phyloP scores from a whole-genome alignment of 495 filamentous ascomycete genomes.

The Neurospora sp. region DNA sequence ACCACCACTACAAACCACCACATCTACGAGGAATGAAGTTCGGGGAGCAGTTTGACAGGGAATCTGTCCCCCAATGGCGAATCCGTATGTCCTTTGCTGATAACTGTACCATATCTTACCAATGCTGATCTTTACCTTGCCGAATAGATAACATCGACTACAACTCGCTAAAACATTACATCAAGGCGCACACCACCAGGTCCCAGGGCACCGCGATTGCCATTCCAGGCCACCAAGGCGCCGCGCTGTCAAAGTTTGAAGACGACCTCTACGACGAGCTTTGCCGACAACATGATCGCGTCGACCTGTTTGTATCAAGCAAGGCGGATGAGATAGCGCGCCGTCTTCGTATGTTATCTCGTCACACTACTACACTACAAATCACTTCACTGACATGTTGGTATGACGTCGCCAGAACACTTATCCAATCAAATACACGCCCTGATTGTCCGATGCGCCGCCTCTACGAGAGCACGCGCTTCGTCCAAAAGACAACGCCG shows the following conservation, averaged over 20 bases:
- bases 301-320: conserved; percentile 59
- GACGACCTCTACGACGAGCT: conserved; percentile 51
- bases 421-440: conserved; percentile 41
- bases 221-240: conserved; percentile 51
- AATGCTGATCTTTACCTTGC: not conserved
- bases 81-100: conserved; percentile 46
- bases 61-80: conserved; percentile 78
- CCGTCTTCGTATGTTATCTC: conserved; percentile 38
- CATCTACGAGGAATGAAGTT: conserved; percentile 48
- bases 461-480: conserved; percentile 17
- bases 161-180: conserved; percentile 62
- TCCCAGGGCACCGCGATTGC: conserved; percentile 51
- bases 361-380: not conserved
- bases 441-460: conserved; percentile 32
- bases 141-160: conserved; percentile 59
- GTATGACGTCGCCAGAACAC: conserved; percentile 28
- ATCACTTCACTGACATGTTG: conserved; percentile 6
- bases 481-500: conserved; percentile 30
- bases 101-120: not conserved
- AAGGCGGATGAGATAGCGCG: conserved; percentile 59
- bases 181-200: conserved; percentile 57
- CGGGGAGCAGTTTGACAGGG: conserved; percentile 68
- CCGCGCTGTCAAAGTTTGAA: conserved; percentile 46
- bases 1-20: not conserved
- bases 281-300: conserved; percentile 53